Conservation (phyloP, 805 yeast species). For the Pichia deserticola region DNA sequence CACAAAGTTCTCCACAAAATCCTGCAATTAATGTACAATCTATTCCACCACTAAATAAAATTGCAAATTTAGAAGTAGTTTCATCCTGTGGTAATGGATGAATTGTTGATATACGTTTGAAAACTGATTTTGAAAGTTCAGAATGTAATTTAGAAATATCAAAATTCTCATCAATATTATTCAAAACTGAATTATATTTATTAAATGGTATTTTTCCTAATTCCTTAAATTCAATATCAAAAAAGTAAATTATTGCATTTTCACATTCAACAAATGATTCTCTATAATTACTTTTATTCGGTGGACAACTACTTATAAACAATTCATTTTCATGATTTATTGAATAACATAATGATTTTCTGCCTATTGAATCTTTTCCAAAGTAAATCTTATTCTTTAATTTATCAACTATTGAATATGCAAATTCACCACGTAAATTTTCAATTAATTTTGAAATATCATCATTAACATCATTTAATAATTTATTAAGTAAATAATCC, state of each 20-base stretch:
- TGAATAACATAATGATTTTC: constrained; percentile 58
- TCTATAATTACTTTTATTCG: constrained; percentile 21
- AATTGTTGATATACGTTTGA: constrained; percentile 49
- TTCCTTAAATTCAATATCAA: constrained; percentile 22
- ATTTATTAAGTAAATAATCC: constrained; percentile 33
- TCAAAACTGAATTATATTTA: neutral
- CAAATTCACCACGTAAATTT: constrained; percentile 73
- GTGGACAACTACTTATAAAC: constrained; percentile 42
- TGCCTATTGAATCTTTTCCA: constrained; percentile 81
- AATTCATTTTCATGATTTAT: constrained; percentile 26
- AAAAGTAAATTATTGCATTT: constrained; percentile 43
- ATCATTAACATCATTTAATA: constrained; percentile 22
- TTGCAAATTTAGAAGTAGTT: constrained; percentile 35
- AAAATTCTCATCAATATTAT: neutral
- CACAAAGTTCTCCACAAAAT: constrained; percentile 31
- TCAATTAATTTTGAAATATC: constrained; percentile 38
- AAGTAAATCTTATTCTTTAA: constrained; percentile 43
- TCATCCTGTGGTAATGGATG: constrained; percentile 42
- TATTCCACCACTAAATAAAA: constrained; percentile 89
- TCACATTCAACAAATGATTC: constrained; percentile 44
- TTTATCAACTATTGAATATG: constrained; percentile 50
- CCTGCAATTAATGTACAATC: constrained; percentile 84
- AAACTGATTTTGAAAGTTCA: constrained; percentile 33
- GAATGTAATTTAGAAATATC: constrained; percentile 19
- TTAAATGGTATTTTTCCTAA: constrained; percentile 10